Percentiles rank a stretch among this genome's conserved stretches.
Evolutionary conservation across 148 eudicot species (phyloP).

Genomic region (Arbutus unedo): DNA sequence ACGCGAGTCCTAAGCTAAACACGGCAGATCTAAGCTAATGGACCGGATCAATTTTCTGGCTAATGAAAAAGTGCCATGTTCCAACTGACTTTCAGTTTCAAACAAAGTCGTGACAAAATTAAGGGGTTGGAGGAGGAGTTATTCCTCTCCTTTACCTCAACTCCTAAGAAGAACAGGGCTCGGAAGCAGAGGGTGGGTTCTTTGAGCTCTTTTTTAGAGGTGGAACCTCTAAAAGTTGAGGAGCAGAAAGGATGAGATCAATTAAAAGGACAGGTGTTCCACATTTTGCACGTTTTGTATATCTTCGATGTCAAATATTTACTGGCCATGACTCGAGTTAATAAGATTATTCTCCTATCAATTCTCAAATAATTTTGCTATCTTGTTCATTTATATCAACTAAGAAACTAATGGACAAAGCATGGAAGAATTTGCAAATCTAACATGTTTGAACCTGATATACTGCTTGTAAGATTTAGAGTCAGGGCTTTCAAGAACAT

Average conservation of each 20-base stretch:
- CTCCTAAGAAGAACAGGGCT: background rate
- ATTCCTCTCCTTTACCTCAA: background rate
- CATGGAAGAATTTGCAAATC: background rate
- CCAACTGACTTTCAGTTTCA: background rate
- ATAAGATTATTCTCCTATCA: background rate
- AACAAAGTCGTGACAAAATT: background rate
- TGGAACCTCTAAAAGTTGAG: background rate
- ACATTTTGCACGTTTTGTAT: background rate
- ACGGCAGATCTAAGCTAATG: background rate
- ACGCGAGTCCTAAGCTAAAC: background rate
- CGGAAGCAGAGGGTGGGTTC: background rate
- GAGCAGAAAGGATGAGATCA: background rate
- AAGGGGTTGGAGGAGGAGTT: background rate
- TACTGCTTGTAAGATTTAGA: slow-evolving; percentile 81
- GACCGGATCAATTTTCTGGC: background rate
- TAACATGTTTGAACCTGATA: slow-evolving; percentile 47
- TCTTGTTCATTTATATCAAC: background rate
- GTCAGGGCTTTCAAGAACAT: slow-evolving; percentile 71
- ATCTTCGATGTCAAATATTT: no score
- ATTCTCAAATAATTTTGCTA: background rate
- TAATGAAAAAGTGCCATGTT: background rate
- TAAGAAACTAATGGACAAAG: background rate
- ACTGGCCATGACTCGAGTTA: no score
- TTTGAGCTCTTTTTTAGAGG: background rate
- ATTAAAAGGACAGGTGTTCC: background rate